Percentiles rank a stretch among this genome's conserved stretches.
Conservation (phyloP, 495 filamentous ascomycete species). For the Entonaema liquescens region DNA sequence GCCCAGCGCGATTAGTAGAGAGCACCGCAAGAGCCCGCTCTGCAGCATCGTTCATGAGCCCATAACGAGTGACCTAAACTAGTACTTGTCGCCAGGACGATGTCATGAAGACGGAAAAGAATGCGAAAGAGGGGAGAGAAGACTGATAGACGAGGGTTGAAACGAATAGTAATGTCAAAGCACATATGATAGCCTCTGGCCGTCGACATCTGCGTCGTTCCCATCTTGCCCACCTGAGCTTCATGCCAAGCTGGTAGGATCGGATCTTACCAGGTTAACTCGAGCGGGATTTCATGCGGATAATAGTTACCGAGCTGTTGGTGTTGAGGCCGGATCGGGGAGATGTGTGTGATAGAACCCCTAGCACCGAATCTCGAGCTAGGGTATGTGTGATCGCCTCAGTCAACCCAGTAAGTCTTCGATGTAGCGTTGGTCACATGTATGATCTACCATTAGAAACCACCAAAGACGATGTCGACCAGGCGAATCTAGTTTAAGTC, state of each 20-base stretch:
- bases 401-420: constrained; percentile 25
- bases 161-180: constrained; percentile 35
- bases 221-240: constrained; percentile 10
- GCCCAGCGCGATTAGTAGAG: constrained; percentile 42
- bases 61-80: constrained; percentile 36
- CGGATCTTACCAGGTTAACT: constrained; percentile 11
- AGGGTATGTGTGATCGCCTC: constrained; percentile 33
- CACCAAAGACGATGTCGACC: constrained; percentile 8
- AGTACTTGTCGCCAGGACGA: constrained; percentile 31
- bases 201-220: constrained; percentile 8
- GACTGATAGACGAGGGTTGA: constrained; percentile 16
- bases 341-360: constrained; percentile 25
- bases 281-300: constrained; percentile 28
- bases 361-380: constrained; percentile 7
- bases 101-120: constrained; percentile 32
- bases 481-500: constrained; percentile 7
- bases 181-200: constrained; percentile 29
- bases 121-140: constrained; percentile 27
- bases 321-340: constrained; percentile 30
- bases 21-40: constrained; percentile 43
- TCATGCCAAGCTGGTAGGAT: background rate
- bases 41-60: constrained; percentile 42
- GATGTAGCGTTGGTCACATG: constrained; percentile 30
- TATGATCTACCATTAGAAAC: constrained; percentile 48
- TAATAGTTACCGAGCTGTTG: constrained; percentile 5